These are phyloP conservation scores for Lachnellula suecica DNA, from an alignment of 2,329 filamentous ascomycete species.

Conservation along the genomic window DNA sequence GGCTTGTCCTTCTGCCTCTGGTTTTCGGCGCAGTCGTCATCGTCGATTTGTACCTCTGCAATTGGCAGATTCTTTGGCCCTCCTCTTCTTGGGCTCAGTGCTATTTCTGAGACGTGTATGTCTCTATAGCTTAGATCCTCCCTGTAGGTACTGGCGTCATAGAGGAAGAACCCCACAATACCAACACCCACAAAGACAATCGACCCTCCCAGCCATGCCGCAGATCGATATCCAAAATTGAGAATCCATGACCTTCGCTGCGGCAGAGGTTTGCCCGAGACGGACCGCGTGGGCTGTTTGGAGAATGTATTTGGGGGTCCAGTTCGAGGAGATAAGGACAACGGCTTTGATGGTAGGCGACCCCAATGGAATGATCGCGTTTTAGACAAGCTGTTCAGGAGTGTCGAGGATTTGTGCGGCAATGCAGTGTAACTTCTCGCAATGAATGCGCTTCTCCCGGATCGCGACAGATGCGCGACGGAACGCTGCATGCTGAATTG, in stretches of 20 bases:
- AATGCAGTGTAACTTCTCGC: slow-evolving; percentile 4
- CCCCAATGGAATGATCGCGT: slow-evolving; percentile 9
- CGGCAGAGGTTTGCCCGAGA: slow-evolving; percentile 54
- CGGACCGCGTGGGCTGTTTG: slow-evolving; percentile 18
- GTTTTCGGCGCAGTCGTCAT: slow-evolving; percentile 75
- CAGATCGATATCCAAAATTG: slow-evolving; percentile 66
- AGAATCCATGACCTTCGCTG: slow-evolving; percentile 47
- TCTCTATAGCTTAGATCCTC: slow-evolving; percentile 67
- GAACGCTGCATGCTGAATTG: slow-evolving; percentile 13
- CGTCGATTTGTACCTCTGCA: slow-evolving; percentile 82
- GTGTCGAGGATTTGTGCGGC: background rate
- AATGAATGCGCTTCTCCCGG: slow-evolving; percentile 4
- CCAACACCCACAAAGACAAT: slow-evolving; percentile 67
- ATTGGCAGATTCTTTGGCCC: slow-evolving; percentile 96
- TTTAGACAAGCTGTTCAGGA: background rate
- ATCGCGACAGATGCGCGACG: slow-evolving; percentile 18
- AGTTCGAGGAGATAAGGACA: slow-evolving; percentile 2
- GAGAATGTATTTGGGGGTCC: slow-evolving; percentile 14
- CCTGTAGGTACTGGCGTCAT: slow-evolving; percentile 89
- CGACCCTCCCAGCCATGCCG: slow-evolving; percentile 74
- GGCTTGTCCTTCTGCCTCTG: slow-evolving; percentile 80
- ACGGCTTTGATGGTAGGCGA: background rate
- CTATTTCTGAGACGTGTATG: slow-evolving; percentile 80
- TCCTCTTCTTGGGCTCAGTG: slow-evolving; percentile 76
- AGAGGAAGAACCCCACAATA: slow-evolving; percentile 84